Evolutionary conservation across 352 stramenopile genomes (phyloP).

Genomic region (Phytophthora citricola): DNA sequence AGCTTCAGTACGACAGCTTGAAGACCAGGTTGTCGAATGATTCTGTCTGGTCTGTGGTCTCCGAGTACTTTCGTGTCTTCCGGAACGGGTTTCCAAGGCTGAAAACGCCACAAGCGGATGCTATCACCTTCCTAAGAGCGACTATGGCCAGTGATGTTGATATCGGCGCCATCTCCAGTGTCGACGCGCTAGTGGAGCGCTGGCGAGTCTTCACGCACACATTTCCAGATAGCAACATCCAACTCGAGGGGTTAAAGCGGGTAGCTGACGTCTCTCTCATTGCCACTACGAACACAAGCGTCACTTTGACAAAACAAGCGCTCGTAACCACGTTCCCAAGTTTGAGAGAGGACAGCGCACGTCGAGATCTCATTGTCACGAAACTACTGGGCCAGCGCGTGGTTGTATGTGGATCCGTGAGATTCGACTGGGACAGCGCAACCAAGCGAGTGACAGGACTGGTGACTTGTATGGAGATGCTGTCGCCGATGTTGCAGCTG

Average conservation of each 20-base stretch:
- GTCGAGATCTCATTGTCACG: background rate
- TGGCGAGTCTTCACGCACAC: background rate
- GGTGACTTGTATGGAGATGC: background rate
- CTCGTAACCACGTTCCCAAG: background rate
- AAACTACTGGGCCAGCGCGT: slow-evolving; percentile 3
- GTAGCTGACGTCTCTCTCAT: background rate
- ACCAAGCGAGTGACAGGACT: background rate
- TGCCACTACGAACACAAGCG: background rate
- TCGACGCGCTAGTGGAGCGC: background rate
- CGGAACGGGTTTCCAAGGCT: background rate
- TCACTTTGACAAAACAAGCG: slow-evolving; percentile 1
- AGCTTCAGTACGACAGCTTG: background rate
- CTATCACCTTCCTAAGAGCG: background rate
- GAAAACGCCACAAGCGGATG: background rate
- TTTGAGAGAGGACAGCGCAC: background rate
- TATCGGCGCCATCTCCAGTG: background rate
- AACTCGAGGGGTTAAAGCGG: background rate
- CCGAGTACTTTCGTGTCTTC: slow-evolving; percentile 9
- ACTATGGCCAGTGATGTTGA: slow-evolving; percentile 2
- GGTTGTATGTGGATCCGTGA: slow-evolving; percentile 1
- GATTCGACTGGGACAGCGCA: slow-evolving; percentile 6
- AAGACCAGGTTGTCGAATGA: background rate
- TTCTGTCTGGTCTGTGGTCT: background rate
- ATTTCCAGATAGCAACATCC: background rate
- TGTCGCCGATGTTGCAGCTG: slow-evolving; percentile 5